Percentiles rank a stretch among this genome's conserved stretches.
Evolutionary conservation across 2,329 filamentous ascomycete genomes (phyloP).

Genomic region (Fusarium chlamydosporum): DNA sequence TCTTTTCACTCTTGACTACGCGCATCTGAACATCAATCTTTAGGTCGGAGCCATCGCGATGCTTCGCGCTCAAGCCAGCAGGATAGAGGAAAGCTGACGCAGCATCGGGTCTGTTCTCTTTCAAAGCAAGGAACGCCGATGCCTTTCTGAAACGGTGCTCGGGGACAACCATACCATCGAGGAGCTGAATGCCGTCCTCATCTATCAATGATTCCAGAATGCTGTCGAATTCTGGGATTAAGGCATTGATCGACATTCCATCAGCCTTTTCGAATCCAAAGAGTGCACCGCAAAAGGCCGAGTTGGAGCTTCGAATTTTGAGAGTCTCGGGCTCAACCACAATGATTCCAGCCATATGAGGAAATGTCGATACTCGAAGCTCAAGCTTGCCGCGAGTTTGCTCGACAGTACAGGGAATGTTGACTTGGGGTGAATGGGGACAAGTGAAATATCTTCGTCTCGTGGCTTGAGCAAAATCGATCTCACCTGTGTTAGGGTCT

Average conservation of each 20-base stretch:
- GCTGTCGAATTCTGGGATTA: constrained; percentile 90
- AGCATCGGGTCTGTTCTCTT: constrained; percentile 85
- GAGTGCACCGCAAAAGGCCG: constrained; percentile 90
- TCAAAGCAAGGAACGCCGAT: constrained; percentile 83
- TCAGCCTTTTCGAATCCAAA: constrained; percentile 91
- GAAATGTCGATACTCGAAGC: constrained; percentile 91
- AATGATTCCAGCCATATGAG: constrained; percentile 96
- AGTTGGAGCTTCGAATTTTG: constrained; percentile 91
- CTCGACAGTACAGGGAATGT: constrained; percentile 86
- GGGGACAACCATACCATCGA: constrained; percentile 96
- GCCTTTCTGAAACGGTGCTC: constrained; percentile 96
- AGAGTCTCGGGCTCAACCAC: constrained; percentile 86
- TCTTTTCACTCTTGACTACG: constrained; percentile 90
- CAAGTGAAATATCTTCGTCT: constrained; percentile 87
- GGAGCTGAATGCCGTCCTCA: constrained; percentile 85
- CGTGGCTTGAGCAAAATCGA: constrained; percentile 82
- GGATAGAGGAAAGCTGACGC: constrained; percentile 85
- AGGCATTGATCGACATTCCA: constrained; percentile 80
- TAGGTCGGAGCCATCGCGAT: constrained; percentile 91
- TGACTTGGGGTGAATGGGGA: constrained; percentile 80
- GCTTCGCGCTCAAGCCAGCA: constrained; percentile 85
- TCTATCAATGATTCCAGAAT: constrained; percentile 85
- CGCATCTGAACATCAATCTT: constrained; percentile 97
- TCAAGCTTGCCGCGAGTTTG: constrained; percentile 77
- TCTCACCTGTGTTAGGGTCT: constrained; percentile 76